These are phyloP conservation scores for Collybia mongolica DNA, from an alignment of 768 basidiomycete genomes.

Conservation along the genomic window DNA sequence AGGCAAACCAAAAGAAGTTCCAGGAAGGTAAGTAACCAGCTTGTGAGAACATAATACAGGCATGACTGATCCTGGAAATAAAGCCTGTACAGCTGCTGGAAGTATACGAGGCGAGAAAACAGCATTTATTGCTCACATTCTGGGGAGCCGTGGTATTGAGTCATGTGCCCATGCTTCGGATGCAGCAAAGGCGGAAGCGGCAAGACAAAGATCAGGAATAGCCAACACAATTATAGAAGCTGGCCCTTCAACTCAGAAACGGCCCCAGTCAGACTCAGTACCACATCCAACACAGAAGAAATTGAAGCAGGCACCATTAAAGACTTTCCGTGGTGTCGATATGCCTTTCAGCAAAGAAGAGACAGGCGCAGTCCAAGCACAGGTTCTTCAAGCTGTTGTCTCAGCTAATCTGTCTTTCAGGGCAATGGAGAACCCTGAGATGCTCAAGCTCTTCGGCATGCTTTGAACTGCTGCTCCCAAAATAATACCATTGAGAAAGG, in stretches of 20 bases:
- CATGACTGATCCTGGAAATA: neutral
- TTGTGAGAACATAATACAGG: neutral
- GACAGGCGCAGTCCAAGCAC: neutral
- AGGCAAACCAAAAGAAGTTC: neutral
- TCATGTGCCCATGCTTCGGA: neutral
- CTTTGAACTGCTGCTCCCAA: neutral
- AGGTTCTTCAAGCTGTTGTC: neutral
- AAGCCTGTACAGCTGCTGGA: neutral
- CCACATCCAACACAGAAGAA: neutral
- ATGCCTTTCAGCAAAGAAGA: constrained; percentile 1
- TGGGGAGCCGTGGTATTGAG: neutral
- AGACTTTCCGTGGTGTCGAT: constrained; percentile 1
- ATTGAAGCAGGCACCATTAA: neutral
- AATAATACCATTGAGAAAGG: neutral
- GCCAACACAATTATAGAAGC: neutral
- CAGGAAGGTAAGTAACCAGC: neutral
- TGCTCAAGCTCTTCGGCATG: neutral
- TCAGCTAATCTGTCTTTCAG: neutral
- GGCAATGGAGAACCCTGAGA: neutral
- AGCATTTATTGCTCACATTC: neutral
- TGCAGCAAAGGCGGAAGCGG: neutral
- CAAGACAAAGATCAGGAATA: neutral
- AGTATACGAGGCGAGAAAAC: neutral
- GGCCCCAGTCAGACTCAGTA: neutral
- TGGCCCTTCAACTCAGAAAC: neutral